These are phyloP conservation scores for Camellia granthamiana DNA, from an alignment of 148 eudicot species.

Conservation along the genomic window DNA sequence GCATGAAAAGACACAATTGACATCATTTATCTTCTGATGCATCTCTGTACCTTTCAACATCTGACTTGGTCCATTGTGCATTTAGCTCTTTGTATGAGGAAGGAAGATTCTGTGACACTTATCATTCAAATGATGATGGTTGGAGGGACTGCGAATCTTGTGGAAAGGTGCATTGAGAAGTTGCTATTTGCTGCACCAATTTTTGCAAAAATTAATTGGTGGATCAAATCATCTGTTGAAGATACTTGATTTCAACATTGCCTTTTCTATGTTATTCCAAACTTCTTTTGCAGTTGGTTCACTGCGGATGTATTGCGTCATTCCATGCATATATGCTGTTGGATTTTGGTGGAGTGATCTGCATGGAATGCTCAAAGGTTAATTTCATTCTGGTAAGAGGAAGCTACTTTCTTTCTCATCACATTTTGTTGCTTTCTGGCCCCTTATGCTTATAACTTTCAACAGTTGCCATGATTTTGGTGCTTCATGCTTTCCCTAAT, in stretches of 20 bases:
- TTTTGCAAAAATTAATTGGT: not conserved
- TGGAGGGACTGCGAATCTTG: slow-evolving; percentile 55
- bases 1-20: not conserved
- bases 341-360: slow-evolving; percentile 49
- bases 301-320: slow-evolving; percentile 52
- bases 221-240: not conserved
- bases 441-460: not conserved
- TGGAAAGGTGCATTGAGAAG: slow-evolving; percentile 35
- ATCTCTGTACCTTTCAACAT: not conserved
- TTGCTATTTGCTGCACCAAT: not conserved
- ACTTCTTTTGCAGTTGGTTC: slow-evolving; percentile 32
- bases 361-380: slow-evolving; percentile 38
- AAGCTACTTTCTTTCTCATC: not conserved
- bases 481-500: not conserved
- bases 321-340: slow-evolving; percentile 34
- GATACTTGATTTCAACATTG: not conserved
- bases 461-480: not conserved
- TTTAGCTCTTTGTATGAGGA: slow-evolving; percentile 39
- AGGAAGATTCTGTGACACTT: slow-evolving; percentile 45
- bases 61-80: slow-evolving; percentile 13
- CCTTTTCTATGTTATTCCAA: not conserved
- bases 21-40: not conserved
- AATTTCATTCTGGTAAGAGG: slow-evolving; percentile 32
- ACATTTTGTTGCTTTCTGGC: not conserved
- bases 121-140: slow-evolving; percentile 44